phyloP scores from a whole-genome alignment of 371 early-diverging fungal genomes.

The Choanephora cucurbitarum region DNA sequence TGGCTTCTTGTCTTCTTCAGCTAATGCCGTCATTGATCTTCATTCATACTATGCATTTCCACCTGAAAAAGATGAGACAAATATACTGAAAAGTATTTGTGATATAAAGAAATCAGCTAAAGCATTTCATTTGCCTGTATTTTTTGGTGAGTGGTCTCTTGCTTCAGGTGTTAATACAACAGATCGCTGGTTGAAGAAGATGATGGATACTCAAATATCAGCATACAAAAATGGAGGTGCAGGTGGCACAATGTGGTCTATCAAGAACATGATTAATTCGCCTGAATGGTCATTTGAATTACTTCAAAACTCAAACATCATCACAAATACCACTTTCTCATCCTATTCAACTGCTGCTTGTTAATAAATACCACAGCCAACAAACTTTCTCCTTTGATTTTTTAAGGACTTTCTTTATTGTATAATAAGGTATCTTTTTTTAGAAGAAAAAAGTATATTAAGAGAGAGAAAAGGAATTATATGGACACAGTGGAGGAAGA shows the following conservation, averaged over 20 bases:
- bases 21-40: slow-evolving; percentile 28
- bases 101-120: neutral
- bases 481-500: too few relatives aligned
- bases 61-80: slow-evolving; percentile 4
- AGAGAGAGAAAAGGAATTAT: too few relatives aligned
- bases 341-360: slow-evolving; percentile 7
- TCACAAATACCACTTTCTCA: slow-evolving; percentile 18
- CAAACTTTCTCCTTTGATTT: too few relatives aligned
- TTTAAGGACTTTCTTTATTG: too few relatives aligned
- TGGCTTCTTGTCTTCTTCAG: slow-evolving; percentile 23
- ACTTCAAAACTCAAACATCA: slow-evolving; percentile 12
- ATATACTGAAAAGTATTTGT: slow-evolving; percentile 20
- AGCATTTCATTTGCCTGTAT: slow-evolving; percentile 24
- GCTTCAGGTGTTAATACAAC: slow-evolving; percentile 10
- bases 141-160: slow-evolving; percentile 27
- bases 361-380: neutral
- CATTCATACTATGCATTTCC: slow-evolving; percentile 31
- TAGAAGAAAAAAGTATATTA: too few relatives aligned
- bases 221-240: slow-evolving; percentile 11
- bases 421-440: too few relatives aligned
- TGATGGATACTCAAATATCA: slow-evolving; percentile 9
- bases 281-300: slow-evolving; percentile 24
- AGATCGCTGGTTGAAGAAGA: slow-evolving; percentile 11
- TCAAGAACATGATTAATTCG: slow-evolving; percentile 26
- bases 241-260: slow-evolving; percentile 22